These are phyloP conservation scores for Aschersonia sp. DNA, from an alignment of 2,329 filamentous ascomycete genomes.

Conservation along the genomic window DNA sequence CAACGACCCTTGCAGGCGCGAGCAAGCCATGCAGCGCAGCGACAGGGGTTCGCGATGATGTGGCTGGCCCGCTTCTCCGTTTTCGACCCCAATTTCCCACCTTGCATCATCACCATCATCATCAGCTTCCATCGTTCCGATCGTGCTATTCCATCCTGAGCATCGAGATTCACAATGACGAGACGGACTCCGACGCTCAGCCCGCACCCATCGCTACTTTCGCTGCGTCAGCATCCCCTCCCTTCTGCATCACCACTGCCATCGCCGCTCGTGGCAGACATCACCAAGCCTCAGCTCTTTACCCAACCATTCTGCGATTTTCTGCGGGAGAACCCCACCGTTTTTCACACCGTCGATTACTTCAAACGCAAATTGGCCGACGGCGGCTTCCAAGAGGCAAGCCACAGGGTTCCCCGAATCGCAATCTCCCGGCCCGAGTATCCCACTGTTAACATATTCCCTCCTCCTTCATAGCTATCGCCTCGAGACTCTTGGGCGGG, in stretches of 20 bases:
- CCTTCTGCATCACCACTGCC: slow-evolving; percentile 12
- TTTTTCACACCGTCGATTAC: slow-evolving; percentile 78
- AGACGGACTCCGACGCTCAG: slow-evolving; percentile 28
- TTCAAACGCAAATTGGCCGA: slow-evolving; percentile 59
- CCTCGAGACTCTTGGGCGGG: slow-evolving; percentile 64
- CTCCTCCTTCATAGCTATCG: slow-evolving; percentile 37
- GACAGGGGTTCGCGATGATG: no score
- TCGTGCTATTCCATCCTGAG: not conserved
- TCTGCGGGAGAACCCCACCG: slow-evolving; percentile 76
- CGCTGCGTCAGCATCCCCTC: slow-evolving; percentile 25
- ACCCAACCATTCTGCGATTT: slow-evolving; percentile 79
- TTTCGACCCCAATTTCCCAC: not conserved
- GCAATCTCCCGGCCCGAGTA: not conserved
- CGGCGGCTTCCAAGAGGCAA: slow-evolving; percentile 58
- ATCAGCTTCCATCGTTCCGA: not conserved
- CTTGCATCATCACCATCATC: not conserved
- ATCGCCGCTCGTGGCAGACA: not conserved
- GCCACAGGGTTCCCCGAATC: not conserved
- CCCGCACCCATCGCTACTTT: slow-evolving; percentile 27
- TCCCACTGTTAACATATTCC: not conserved
- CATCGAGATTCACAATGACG: slow-evolving; percentile 21
- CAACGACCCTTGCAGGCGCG: no score
- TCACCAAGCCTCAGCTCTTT: slow-evolving; percentile 42
- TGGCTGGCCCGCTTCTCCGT: no score
- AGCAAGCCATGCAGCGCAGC: no score